Conservation (phyloP, 495 filamentous ascomycete genomes). For the Daldinia loculata region DNA sequence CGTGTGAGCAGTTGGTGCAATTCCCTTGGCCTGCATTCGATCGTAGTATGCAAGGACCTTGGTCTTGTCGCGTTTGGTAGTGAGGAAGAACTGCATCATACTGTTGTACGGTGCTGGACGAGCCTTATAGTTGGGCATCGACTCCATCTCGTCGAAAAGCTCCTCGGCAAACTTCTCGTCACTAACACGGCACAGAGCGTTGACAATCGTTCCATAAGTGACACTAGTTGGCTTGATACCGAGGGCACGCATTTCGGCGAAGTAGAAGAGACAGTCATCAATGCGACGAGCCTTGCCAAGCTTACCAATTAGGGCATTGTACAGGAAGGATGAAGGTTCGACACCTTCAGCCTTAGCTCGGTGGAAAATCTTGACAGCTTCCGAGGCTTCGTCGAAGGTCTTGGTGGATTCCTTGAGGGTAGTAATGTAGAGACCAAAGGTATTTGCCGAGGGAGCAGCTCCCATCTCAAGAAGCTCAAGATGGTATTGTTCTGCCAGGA, state of each 20-base stretch:
- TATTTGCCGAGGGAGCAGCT: slow-evolving; percentile 92
- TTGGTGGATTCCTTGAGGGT: slow-evolving; percentile 95
- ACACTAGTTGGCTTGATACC: slow-evolving; percentile 96
- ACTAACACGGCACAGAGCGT: slow-evolving; percentile 94
- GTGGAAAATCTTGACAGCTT: slow-evolving; percentile 96
- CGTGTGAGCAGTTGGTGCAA: slow-evolving; percentile 91
- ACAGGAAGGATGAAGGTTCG: slow-evolving; percentile 93
- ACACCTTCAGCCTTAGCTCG: slow-evolving; percentile 93
- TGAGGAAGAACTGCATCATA: slow-evolving; percentile 99
- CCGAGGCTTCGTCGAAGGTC: slow-evolving; percentile 95
- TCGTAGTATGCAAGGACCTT: slow-evolving; percentile 98
- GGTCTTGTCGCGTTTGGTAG: slow-evolving; percentile 90
- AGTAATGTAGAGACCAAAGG: slow-evolving; percentile 97
- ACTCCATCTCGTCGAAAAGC: slow-evolving; percentile 99
- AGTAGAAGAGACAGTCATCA: slow-evolving; percentile 97
- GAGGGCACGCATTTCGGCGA: slow-evolving; percentile 92
- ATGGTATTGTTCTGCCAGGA: slow-evolving; percentile 83
- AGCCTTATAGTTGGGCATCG: slow-evolving; percentile 98
- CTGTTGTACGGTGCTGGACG: slow-evolving; percentile 97
- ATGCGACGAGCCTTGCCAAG: slow-evolving; percentile 97
- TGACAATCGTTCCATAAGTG: slow-evolving; percentile 97
- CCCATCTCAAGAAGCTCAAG: slow-evolving; percentile 89
- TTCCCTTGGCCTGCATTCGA: slow-evolving; percentile 86
- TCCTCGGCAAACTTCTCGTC: slow-evolving; percentile 98
- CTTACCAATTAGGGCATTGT: slow-evolving; percentile 98